phyloP scores from a whole-genome alignment of 2,329 filamentous ascomycete genomes.

The Conoideocrella luteorostrata region DNA sequence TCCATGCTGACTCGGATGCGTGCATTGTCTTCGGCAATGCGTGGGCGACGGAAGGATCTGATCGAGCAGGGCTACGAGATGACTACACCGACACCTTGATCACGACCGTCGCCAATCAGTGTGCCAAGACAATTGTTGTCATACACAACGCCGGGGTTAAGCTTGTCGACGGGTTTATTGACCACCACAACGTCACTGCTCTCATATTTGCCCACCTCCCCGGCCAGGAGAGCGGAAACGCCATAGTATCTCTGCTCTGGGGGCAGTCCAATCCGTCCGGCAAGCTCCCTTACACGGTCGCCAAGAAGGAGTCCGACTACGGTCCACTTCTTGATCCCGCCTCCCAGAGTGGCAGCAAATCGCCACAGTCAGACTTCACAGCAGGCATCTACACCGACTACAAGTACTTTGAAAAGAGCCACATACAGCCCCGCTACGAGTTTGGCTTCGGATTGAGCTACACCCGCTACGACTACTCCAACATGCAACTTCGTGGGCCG shows the following conservation, averaged over 20 bases:
- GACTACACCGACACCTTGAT: constrained; percentile 56
- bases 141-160: constrained; percentile 60
- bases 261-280: constrained; percentile 51
- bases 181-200: constrained; percentile 58
- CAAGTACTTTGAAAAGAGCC: constrained; percentile 43
- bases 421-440: constrained; percentile 45
- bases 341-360: constrained; percentile 39
- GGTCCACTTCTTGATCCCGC: constrained; percentile 34
- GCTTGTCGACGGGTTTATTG: constrained; percentile 53
- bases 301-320: constrained; percentile 50
- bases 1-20: constrained; percentile 48
- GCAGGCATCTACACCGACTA: constrained; percentile 50
- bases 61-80: constrained; percentile 56
- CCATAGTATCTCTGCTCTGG: constrained; percentile 50
- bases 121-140: constrained; percentile 56
- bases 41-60: constrained; percentile 65
- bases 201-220: constrained; percentile 59
- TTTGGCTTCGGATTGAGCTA: constrained; percentile 54
- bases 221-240: constrained; percentile 54
- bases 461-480: constrained; percentile 43
- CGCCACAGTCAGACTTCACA: constrained; percentile 45
- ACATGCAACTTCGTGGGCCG: constrained; percentile 29
- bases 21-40: constrained; percentile 63
- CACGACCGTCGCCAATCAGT: constrained; percentile 48
- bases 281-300: constrained; percentile 56